A percentile compares a stretch with the other conserved stretches of the same genome.
phyloP scores from a whole-genome alignment of 1,284 basidiomycete genomes.

The Meira miltonrushii region DNA sequence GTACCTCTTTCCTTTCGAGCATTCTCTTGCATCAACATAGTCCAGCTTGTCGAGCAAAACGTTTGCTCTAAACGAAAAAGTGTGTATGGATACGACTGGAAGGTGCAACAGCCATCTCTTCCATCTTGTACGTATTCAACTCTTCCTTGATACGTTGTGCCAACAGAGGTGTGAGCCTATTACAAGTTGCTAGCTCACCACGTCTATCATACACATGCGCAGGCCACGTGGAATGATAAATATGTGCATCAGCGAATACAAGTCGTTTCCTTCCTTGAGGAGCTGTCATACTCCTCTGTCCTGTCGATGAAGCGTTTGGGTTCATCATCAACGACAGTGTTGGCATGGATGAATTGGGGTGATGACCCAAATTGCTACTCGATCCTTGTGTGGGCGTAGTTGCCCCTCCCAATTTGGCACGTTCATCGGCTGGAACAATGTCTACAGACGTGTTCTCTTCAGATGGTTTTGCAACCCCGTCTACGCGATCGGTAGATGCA shows the following conservation, averaged over 20 bases:
- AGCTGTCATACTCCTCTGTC: slow-evolving; percentile 40
- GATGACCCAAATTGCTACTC: slow-evolving; percentile 31
- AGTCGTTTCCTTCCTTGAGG: slow-evolving; percentile 66
- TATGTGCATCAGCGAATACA: slow-evolving; percentile 82
- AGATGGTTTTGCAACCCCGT: slow-evolving; percentile 31
- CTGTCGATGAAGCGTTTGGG: slow-evolving; percentile 29
- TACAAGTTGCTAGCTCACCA: slow-evolving; percentile 94
- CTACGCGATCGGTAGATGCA: slow-evolving; percentile 37
- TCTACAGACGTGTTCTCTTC: slow-evolving; percentile 8
- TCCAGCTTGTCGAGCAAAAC: too few species aligned
- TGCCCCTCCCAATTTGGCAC: too few species aligned
- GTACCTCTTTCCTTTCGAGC: too few species aligned
- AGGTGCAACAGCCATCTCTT: slow-evolving; percentile 89
- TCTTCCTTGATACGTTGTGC: slow-evolving; percentile 89
- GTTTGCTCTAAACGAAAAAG: slow-evolving; percentile 35
- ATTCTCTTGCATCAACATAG: too few species aligned
- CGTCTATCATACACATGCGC: slow-evolving; percentile 83
- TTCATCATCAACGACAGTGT: slow-evolving; percentile 71
- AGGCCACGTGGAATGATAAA: slow-evolving; percentile 92
- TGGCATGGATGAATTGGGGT: slow-evolving; percentile 62
- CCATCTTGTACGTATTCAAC: slow-evolving; percentile 84
- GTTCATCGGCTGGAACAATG: too few species aligned
- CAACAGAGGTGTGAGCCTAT: slow-evolving; percentile 83
- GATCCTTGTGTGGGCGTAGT: neutral
- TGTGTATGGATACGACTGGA: slow-evolving; percentile 49